Evolutionary conservation across 169 alveolate species (phyloP).

Genomic region (Cryptosporidium canis): DNA sequence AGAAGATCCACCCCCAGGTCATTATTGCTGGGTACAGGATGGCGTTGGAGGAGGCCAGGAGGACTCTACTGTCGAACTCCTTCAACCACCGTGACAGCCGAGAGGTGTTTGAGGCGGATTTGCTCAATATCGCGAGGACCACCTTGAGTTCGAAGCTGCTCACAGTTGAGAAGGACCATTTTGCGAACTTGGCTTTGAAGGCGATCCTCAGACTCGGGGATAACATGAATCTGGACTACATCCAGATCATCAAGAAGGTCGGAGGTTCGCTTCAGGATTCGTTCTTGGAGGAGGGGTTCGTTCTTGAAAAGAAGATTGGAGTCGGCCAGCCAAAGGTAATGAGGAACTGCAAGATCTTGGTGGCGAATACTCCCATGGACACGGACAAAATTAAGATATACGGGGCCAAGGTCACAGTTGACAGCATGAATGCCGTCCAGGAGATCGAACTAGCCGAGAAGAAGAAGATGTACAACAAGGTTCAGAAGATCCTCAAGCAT

Average conservation of each 20-base stretch:
- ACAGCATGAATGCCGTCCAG: conserved; percentile 96
- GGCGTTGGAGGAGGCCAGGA: conserved; percentile 92
- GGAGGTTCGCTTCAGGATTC: conserved; percentile 98
- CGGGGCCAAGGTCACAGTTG: conserved; percentile 98
- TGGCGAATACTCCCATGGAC: conserved; percentile 99
- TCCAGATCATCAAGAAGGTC: conserved; percentile 94
- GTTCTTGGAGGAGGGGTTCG: conserved; percentile 98
- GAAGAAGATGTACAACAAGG: conserved; percentile 96
- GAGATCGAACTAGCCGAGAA: conserved; percentile 98
- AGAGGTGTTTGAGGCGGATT: conserved; percentile 88
- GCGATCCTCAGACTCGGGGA: conserved; percentile 96
- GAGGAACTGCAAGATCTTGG: conserved; percentile 89
- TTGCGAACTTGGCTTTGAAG: conserved; percentile 96
- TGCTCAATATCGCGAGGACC: conserved; percentile 96
- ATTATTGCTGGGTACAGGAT: conserved; percentile 89
- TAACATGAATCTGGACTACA: conserved; percentile 86
- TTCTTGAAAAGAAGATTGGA: conserved; percentile 95
- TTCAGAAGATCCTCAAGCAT: conserved; percentile 94
- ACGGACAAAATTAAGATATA: conserved; percentile 98
- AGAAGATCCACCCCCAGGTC: conserved; percentile 97
- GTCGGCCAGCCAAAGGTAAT: conserved; percentile 92
- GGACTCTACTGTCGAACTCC: conserved; percentile 85
- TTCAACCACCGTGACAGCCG: conserved; percentile 85
- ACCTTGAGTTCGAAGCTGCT: conserved; percentile 97
- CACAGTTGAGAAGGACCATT: conserved; percentile 94